Percentiles rank a stretch among this genome's conserved stretches.
phyloP scores from a whole-genome alignment of 1,284 basidiomycete species.

The Blastosporella zonata region DNA sequence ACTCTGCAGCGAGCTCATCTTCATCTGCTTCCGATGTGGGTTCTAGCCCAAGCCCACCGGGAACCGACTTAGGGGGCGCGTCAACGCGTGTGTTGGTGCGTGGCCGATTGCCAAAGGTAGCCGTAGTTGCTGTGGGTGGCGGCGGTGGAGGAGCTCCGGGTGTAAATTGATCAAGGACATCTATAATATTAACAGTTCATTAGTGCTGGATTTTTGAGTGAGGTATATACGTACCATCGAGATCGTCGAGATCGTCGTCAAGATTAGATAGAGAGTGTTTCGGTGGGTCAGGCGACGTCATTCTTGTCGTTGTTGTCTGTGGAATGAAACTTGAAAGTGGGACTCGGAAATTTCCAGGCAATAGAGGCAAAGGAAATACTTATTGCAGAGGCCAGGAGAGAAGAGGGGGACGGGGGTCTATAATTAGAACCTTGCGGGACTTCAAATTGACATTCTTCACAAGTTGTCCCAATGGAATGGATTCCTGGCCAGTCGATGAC shows the following conservation, averaged over 20 bases:
- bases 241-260: constrained; percentile 73
- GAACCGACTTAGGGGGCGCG: constrained; percentile 33
- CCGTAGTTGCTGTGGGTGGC: constrained; percentile 24
- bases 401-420: no score
- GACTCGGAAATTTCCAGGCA: no score
- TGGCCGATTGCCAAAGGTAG: constrained; percentile 31
- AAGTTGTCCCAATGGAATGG: constrained; percentile 55
- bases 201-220: constrained; percentile 3
- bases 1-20: constrained; percentile 46
- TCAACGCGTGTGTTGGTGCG: constrained; percentile 42
- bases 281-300: constrained; percentile 13
- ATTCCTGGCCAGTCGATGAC: constrained; percentile 59
- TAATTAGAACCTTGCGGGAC: constrained; percentile 24
- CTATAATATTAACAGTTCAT: constrained; percentile 18
- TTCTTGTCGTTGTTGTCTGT: background rate
- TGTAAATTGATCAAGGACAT: constrained; percentile 30
- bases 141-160: constrained; percentile 22
- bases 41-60: constrained; percentile 28
- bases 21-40: constrained; percentile 32
- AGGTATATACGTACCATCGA: constrained; percentile 53
- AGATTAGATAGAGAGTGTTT: constrained; percentile 11
- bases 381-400: no score
- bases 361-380: no score
- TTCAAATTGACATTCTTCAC: constrained; percentile 21
- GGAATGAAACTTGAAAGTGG: no score